Evolutionary conservation across 1,284 basidiomycete species (phyloP).

Genomic region (Ustilago vetiveriae): DNA sequence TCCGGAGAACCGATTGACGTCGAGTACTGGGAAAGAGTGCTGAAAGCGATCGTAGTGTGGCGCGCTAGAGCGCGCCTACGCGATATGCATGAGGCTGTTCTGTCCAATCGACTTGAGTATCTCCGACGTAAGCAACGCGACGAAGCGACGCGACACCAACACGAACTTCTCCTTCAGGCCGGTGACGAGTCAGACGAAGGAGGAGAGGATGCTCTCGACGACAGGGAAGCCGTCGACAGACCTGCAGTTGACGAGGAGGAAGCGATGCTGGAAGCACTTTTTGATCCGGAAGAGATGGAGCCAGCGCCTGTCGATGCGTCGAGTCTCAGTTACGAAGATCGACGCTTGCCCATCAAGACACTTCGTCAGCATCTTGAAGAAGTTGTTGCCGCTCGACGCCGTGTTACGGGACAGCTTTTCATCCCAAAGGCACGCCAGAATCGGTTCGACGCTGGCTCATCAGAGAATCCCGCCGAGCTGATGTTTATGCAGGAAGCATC

Average conservation of each 20-base stretch:
- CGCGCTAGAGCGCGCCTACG: conserved; percentile 97
- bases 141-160: conserved; percentile 89
- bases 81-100: conserved; percentile 90
- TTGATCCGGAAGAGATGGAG: conserved; percentile 58
- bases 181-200: conserved; percentile 32
- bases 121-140: conserved; percentile 93
- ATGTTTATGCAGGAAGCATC: conserved; percentile 69
- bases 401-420: conserved; percentile 45
- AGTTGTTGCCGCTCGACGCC: conserved; percentile 45
- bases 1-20: conserved; percentile 94
- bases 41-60: conserved; percentile 94
- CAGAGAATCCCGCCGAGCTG: conserved; percentile 39
- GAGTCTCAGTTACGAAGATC: conserved; percentile 51
- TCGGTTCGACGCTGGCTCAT: conserved; percentile 2
- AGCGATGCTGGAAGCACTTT: conserved; percentile 72
- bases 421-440: conserved; percentile 41
- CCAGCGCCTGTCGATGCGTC: conserved; percentile 34
- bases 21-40: conserved; percentile 94
- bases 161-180: conserved; percentile 77
- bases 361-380: conserved; percentile 39
- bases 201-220: conserved; percentile 12
- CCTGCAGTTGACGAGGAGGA: conserved; percentile 71
- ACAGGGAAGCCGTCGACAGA: conserved; percentile 69
- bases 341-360: conserved; percentile 34
- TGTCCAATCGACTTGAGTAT: conserved; percentile 93